Base-by-base conservation (phyloP, 2,329 filamentous ascomycete genomes). In the Xylariaceae sp. region DNA sequence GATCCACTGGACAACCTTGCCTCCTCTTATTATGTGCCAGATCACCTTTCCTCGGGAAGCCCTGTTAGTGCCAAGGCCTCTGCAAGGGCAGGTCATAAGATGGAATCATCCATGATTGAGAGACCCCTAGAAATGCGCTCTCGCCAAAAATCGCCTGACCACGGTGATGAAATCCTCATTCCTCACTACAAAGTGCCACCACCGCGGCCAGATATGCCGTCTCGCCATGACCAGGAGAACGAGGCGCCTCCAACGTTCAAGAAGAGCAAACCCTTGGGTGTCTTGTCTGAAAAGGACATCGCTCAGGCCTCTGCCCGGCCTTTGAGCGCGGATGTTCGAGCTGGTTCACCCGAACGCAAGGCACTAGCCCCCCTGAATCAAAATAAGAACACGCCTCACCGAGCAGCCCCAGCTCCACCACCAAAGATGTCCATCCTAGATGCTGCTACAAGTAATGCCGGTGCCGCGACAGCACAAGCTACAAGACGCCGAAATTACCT, bases 341-440 rank as follows among this genome's bases (percentile, higher is more conserved):
- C 68, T 28, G 58, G 55, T 3, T 79, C 78, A 2, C 76, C 78
- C 0, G 78, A 79, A 33, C 66, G 79, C 48, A 78, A 74, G 42
- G 74, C 75, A 2, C 60, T 84, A 19, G 67, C 73, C 9, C 58
- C 68, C 1, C 68, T 81, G 42, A 76, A 66, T 50, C 72, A 74
- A 42, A 83, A 82, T 51, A 95, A 74, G 42, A 83, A 82, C 51
- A 95, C 89, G 3, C 89, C 89, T 9, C 85, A 81, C 55, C 75
- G 89, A 52, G 77, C 85, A 17, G 88, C 88, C 1, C 85, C 84
- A 2, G 84, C 81, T 0, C 91, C 91, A 3, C 89, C 89, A 7
- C 91, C 93, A 1, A 97, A 96, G 64, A 97, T 97, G 91, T 93
- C 87, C 1, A 85, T 95, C 7, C 69, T 96, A n/a, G 89, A 97